These are phyloP conservation scores for Graphilbum sp. DNA, from an alignment of 2,329 filamentous ascomycete species.

Conservation along the genomic window DNA sequence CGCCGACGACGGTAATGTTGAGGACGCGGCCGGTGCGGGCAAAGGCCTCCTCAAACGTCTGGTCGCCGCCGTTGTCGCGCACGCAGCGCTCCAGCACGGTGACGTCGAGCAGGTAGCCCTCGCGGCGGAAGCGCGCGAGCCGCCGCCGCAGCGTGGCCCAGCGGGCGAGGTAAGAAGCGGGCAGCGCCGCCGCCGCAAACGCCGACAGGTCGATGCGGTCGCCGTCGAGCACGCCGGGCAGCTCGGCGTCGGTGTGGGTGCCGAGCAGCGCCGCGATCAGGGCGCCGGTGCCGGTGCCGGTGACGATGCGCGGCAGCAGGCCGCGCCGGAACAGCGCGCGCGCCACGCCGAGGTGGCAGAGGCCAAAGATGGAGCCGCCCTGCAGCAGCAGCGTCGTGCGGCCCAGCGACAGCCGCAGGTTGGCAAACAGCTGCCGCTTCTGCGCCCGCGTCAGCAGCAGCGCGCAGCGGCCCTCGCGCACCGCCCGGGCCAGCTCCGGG, in stretches of 20 bases:
- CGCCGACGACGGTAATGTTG: conserved; percentile 79
- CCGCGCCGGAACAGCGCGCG: conserved; percentile 71
- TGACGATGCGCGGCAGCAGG: conserved; percentile 75
- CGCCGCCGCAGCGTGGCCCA: conserved; percentile 48
- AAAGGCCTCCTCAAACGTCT: conserved; percentile 90
- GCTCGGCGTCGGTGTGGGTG: conserved; percentile 72
- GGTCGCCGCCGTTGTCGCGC: conserved; percentile 66
- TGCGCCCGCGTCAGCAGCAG: conserved; percentile 3
- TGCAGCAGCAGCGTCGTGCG: conserved; percentile 74
- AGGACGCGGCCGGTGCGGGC: conserved; percentile 68
- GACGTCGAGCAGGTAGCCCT: conserved; percentile 75
- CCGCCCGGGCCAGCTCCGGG: conserved; percentile 8
- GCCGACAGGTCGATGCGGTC: conserved; percentile 70
- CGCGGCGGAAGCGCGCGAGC: conserved; percentile 48
- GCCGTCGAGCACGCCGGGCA: conserved; percentile 60
- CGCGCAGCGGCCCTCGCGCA: conserved; percentile 5
- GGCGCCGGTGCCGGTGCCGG: conserved; percentile 78
- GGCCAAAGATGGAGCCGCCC: conserved; percentile 72
- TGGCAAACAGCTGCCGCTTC: conserved; percentile 74
- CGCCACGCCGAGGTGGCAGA: conserved; percentile 81
- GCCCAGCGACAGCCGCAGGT: conserved; percentile 77
- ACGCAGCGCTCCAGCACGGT: conserved; percentile 72
- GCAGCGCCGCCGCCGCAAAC: conserved; percentile 34
- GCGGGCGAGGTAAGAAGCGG: background rate
- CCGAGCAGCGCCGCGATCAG: conserved; percentile 78